phyloP scores from a whole-genome alignment of 139 green algal species.

The Micractinium sp. region DNA sequence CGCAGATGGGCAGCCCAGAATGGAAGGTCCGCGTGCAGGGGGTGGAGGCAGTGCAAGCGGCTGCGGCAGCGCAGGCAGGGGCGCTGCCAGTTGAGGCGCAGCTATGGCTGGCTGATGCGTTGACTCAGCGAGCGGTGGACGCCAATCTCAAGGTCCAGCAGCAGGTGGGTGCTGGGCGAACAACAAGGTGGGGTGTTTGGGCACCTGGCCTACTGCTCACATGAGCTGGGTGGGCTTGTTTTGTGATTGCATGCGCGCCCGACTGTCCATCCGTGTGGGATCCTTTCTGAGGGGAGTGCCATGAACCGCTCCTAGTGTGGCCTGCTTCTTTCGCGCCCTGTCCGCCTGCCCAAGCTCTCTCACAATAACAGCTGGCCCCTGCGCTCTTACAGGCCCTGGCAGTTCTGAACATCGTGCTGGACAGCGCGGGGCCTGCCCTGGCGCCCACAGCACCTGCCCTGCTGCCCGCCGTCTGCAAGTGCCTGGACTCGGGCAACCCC shows the following conservation, averaged over 20 bases:
- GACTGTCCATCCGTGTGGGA: too few relatives aligned
- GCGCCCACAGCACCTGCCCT: neutral
- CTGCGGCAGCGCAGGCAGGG: neutral
- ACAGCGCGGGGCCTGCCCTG: neutral
- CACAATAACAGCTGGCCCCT: neutral
- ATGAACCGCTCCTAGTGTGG: too few relatives aligned
- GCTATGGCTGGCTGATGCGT: conserved; percentile 12
- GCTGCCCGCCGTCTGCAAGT: conserved; percentile 16
- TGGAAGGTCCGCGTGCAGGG: conserved; percentile 21
- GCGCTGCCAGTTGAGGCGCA: neutral
- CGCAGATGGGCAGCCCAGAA: conserved; percentile 2
- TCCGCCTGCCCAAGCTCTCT: too few relatives aligned
- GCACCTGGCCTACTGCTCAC: too few relatives aligned
- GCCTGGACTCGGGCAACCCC: conserved; percentile 15
- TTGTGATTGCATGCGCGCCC: too few relatives aligned
- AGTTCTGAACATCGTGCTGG: neutral
- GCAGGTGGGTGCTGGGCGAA: neutral
- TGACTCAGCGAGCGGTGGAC: neutral
- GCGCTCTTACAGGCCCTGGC: conserved; percentile 4
- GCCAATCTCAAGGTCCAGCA: conserved; percentile 31
- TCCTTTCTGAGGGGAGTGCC: too few relatives aligned
- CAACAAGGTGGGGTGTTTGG: too few relatives aligned
- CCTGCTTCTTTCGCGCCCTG: neutral
- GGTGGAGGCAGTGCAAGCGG: conserved; percentile 1
- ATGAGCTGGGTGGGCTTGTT: too few relatives aligned